These are phyloP conservation scores for Xylaria hypoxylon DNA, from an alignment of 2,329 filamentous ascomycete genomes.

Conservation along the genomic window DNA sequence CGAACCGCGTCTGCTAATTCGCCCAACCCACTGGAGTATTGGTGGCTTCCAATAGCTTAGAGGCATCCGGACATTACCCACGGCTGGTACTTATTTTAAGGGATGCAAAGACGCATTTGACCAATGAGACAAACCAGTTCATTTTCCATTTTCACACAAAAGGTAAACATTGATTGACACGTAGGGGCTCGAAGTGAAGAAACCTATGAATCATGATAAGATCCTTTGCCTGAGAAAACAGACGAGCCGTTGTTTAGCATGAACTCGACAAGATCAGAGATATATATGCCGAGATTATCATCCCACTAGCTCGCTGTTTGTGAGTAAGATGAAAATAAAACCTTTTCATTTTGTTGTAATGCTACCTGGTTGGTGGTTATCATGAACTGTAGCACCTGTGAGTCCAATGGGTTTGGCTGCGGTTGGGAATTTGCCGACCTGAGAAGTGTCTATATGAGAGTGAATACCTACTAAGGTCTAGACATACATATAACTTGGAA, in stretches of 20 bases:
- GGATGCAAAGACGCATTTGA: neutral
- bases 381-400: no score
- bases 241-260: neutral
- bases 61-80: slow-evolving; percentile 2
- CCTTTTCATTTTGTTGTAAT: neutral
- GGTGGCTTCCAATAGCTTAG: slow-evolving; percentile 30
- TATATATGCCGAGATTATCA: neutral
- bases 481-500: no score
- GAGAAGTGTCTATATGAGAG: neutral
- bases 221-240: neutral
- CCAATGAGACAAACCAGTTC: neutral
- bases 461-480: no score
- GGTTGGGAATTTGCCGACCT: slow-evolving; percentile 1
- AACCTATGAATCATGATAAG: neutral
- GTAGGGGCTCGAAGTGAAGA: neutral
- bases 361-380: neutral
- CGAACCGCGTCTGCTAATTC: slow-evolving; percentile 10
- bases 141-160: neutral
- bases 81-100: neutral
- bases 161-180: neutral
- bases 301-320: neutral
- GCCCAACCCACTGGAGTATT: neutral
- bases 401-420: neutral
- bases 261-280: neutral
- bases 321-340: neutral